These are phyloP conservation scores for Allantophomopsis cytisporea DNA, from an alignment of 2,329 filamentous ascomycete species.

Conservation along the genomic window DNA sequence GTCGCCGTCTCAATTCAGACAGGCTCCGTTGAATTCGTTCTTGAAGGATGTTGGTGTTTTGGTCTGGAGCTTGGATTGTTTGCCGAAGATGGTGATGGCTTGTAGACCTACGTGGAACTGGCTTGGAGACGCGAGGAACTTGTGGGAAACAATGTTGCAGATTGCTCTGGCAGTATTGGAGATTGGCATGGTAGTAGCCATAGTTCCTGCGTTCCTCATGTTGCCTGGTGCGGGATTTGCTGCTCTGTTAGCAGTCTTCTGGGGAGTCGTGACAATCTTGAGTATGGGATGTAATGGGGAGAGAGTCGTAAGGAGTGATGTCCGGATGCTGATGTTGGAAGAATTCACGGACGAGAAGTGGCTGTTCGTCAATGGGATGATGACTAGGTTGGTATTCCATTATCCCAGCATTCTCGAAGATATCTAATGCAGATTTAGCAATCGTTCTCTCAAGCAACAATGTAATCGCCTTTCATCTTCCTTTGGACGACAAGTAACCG, in stretches of 20 bases:
- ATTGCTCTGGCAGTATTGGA: slow-evolving; percentile 4
- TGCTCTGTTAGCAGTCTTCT: not conserved
- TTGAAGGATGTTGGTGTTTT: slow-evolving; percentile 4
- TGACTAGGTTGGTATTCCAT: slow-evolving; percentile 5
- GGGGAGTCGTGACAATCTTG: slow-evolving; percentile 1
- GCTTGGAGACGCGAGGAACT: not conserved
- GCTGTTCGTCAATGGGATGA: slow-evolving; percentile 6
- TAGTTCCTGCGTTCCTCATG: slow-evolving; percentile 4
- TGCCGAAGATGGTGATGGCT: slow-evolving; percentile 1
- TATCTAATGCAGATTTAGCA: slow-evolving; percentile 13
- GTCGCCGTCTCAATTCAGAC: slow-evolving; percentile 2
- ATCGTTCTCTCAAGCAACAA: slow-evolving; percentile 54
- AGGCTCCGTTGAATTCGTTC: slow-evolving; percentile 1
- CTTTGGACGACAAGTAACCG: slow-evolving; percentile 55
- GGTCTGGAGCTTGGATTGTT: slow-evolving; percentile 4
- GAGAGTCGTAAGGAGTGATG: slow-evolving; percentile 1
- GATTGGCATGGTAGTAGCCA: slow-evolving; percentile 2
- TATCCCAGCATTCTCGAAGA: not conserved
- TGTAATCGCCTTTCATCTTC: slow-evolving; percentile 55
- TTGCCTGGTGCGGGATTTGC: slow-evolving; percentile 5
- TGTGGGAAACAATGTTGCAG: slow-evolving; percentile 5
- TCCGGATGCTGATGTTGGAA: not conserved
- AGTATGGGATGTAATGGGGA: slow-evolving; percentile 4
- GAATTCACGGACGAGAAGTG: slow-evolving; percentile 5
- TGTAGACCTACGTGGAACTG: not conserved